phyloP scores from a whole-genome alignment of 2,329 filamentous ascomycete genomes.

The Penicillium occitanis region DNA sequence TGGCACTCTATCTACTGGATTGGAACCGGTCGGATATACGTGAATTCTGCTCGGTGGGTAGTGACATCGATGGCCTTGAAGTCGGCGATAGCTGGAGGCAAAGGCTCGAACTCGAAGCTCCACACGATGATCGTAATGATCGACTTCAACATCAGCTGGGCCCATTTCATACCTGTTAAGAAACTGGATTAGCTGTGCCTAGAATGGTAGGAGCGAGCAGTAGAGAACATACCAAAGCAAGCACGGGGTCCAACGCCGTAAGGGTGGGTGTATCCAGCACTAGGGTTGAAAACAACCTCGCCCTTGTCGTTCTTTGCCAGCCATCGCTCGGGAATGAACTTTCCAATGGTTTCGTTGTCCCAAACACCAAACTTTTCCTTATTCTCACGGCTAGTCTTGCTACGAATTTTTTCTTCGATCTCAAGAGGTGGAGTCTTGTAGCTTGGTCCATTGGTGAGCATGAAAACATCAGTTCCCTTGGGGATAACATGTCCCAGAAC shows the following conservation, averaged over 20 bases:
- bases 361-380: neutral
- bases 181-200: neutral
- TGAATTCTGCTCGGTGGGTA: neutral
- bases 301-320: neutral
- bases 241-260: neutral
- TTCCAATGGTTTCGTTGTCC: neutral
- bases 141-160: neutral
- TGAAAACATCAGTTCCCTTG: conserved; percentile 33
- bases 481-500: conserved; percentile 45
- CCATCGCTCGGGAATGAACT: neutral
- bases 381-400: neutral
- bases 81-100: neutral
- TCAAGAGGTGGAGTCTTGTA: conserved; percentile 30
- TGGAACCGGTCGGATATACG: neutral
- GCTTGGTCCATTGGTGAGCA: conserved; percentile 37
- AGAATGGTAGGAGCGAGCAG: neutral
- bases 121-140: neutral
- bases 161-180: neutral
- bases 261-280: neutral
- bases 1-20: neutral
- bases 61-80: conserved; percentile 3
- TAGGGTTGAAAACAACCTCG: neutral
- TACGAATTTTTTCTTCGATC: conserved; percentile 9
- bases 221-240: conserved; percentile 1
- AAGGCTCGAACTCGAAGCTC: neutral